Evolutionary conservation across 1,284 basidiomycete genomes (phyloP), one percentile per base, ranked within the genome.

Genomic region (Stygiomarasmius scandens): DNA sequence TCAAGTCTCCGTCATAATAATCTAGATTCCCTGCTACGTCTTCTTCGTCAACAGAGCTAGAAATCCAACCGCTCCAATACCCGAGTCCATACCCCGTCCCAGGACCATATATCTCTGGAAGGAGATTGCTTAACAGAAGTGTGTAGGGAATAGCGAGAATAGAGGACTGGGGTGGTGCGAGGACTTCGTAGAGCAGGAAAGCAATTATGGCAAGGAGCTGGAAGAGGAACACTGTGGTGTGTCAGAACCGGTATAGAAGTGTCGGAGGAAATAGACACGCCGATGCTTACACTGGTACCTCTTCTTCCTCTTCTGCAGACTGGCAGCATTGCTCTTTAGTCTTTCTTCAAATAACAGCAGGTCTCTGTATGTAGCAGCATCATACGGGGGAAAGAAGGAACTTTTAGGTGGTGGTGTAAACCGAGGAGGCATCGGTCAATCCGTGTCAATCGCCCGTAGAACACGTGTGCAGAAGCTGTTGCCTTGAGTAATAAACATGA

Each of bases 271-370:
- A 24, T n/a, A 38, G 34, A 19, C 34, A 49, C n/a, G n/a, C n/a
- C n/a, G n/a, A n/a, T n/a, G n/a, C 87, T 67, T 73, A 96, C 95
- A 75, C 75, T 95, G 91, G 76, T 98, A 98, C 65, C 92, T 84
- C 49, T 87, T 81, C 71, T 95, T 93, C 59, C 96, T 82, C 47
- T 85, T 81, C 67, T 92, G 87, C 19, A 98, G 77, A 60, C 84
- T 85, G 10, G 89, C 84, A 2, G 94, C 94, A 71, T 93, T 98
- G 52, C 91, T 92, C 75, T 98, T 98, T 55, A 99, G 84, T 16
- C 97, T 82, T 73, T 99, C 96, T 75, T 99, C 96, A 63, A 99
- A 98, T 52, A 95, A 78, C 38, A 98, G 82, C 25, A 99, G 78
- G 71, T 99, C 96, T 48, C 92, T 82, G 71, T 92, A 95, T 0